These are phyloP conservation scores for Trichophyton simii DNA, from an alignment of 2,329 filamentous ascomycete genomes.

Conservation along the genomic window DNA sequence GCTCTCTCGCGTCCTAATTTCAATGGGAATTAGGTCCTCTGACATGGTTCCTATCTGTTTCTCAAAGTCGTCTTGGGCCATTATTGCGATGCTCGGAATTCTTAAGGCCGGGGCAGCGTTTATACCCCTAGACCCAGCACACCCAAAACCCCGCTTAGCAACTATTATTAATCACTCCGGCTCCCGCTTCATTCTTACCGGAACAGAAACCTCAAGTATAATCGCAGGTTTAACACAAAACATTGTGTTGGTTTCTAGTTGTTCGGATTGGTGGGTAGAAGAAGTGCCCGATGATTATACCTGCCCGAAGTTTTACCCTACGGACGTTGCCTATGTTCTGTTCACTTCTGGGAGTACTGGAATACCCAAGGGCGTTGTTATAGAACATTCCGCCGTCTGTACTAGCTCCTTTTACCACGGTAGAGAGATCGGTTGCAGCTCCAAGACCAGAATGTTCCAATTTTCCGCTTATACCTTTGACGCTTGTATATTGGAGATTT, in stretches of 20 bases:
- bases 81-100: conserved; percentile 10
- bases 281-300: conserved; percentile 6
- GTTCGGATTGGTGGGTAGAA: background rate
- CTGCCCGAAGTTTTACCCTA: background rate
- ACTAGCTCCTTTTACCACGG: background rate
- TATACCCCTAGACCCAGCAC: conserved; percentile 7
- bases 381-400: background rate
- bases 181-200: background rate
- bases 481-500: conserved; percentile 3
- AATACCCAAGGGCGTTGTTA: conserved; percentile 4
- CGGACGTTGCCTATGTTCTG: background rate
- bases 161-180: background rate
- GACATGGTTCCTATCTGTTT: conserved; percentile 9
- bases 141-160: conserved; percentile 5
- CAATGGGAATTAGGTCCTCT: conserved; percentile 23
- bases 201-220: background rate
- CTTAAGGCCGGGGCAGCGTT: conserved; percentile 13
- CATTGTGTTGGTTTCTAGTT: background rate
- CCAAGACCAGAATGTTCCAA: conserved; percentile 48
- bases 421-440: background rate
- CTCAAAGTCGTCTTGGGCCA: conserved; percentile 10
- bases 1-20: conserved; percentile 6
- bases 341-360: background rate
- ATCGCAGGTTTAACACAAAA: background rate
- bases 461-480: conserved; percentile 19